phyloP scores from a whole-genome alignment of 371 early-diverging fungal genomes.

The Phascolomyces articulosus region DNA sequence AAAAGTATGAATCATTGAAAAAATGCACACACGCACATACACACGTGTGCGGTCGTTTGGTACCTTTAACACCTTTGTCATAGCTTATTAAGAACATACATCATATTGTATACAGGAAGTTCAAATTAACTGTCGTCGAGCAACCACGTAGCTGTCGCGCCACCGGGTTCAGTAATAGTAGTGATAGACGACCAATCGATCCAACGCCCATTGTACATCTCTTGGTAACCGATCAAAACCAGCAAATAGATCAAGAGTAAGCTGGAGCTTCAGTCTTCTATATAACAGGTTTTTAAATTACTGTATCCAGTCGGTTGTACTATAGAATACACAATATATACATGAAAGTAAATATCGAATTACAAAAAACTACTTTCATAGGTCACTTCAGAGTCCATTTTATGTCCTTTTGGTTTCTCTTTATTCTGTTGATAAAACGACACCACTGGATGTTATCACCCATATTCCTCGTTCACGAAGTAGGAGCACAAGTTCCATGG shows the following conservation, averaged over 20 bases:
- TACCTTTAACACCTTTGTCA: background rate
- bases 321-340: no score
- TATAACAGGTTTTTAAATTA: background rate
- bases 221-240: slow-evolving; percentile 12
- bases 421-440: slow-evolving; percentile 29
- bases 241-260: slow-evolving; percentile 13
- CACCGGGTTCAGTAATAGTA: slow-evolving; percentile 67
- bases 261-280: background rate
- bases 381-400: slow-evolving; percentile 21
- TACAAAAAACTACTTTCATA: background rate
- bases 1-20: background rate
- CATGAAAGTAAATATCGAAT: background rate
- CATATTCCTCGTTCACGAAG: background rate
- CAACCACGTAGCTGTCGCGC: slow-evolving; percentile 72
- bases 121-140: slow-evolving; percentile 31
- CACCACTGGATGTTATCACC: slow-evolving; percentile 14
- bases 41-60: background rate
- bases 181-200: slow-evolving; percentile 75
- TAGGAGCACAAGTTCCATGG: background rate
- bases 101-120: background rate
- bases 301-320: no score
- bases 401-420: slow-evolving; percentile 28
- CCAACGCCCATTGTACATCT: slow-evolving; percentile 71
- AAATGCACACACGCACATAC: no score
- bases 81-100: background rate